These are phyloP conservation scores for Colletotrichum noveboracense DNA, from an alignment of 2,329 filamentous ascomycete species.

Conservation along the genomic window DNA sequence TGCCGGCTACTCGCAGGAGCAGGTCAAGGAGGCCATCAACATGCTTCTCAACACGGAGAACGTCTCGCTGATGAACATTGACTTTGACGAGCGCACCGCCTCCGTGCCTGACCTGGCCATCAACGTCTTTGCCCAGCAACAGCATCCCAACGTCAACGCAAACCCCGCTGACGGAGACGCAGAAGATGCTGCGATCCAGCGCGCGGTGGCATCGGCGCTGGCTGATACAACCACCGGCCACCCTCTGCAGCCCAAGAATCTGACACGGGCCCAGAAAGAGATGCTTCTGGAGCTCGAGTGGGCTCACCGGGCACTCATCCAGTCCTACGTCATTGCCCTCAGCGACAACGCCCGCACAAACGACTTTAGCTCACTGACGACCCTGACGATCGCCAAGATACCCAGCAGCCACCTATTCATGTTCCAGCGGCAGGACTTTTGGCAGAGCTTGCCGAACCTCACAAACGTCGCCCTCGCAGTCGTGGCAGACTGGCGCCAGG, in stretches of 20 bases:
- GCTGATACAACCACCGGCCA: constrained; percentile 26
- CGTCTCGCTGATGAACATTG: constrained; percentile 30
- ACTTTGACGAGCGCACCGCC: constrained; percentile 36
- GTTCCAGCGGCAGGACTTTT: constrained; percentile 64
- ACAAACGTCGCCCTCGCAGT: constrained; percentile 62
- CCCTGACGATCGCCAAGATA: constrained; percentile 67
- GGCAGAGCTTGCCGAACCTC: constrained; percentile 61
- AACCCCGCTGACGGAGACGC: background rate
- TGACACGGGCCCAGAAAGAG: constrained; percentile 70
- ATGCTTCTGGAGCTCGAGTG: constrained; percentile 73
- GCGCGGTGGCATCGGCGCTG: constrained; percentile 10
- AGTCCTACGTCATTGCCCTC: constrained; percentile 69
- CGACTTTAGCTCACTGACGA: constrained; percentile 59
- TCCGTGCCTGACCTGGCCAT: background rate
- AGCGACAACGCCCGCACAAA: constrained; percentile 58
- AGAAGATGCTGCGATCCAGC: constrained; percentile 2
- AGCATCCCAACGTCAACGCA: constrained; percentile 21
- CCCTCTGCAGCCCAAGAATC: constrained; percentile 55
- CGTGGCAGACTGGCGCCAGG: constrained; percentile 69
- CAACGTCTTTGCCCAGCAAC: background rate
- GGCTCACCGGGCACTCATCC: constrained; percentile 71
- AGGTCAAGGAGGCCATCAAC: constrained; percentile 37
- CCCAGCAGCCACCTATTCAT: constrained; percentile 65
- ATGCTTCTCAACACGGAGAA: constrained; percentile 40
- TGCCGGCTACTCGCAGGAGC: constrained; percentile 35